Evolutionary conservation across 306 rosid genomes (phyloP).

Genomic region (Hippophae rhamnoides): DNA sequence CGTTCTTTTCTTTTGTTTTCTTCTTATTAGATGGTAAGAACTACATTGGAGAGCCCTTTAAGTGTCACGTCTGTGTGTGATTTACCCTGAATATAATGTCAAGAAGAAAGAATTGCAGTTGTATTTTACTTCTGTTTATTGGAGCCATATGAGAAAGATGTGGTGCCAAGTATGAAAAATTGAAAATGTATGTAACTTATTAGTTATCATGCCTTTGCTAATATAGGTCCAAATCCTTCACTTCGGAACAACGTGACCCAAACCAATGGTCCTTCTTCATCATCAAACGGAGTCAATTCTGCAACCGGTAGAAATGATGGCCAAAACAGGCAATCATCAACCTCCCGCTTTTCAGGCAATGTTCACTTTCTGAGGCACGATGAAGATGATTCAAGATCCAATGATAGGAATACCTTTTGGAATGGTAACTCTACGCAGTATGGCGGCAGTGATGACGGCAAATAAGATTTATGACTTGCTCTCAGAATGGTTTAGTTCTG

Average conservation of each 20-base stretch:
- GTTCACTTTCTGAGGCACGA: conserved; percentile 42
- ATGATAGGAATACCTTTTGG: conserved; percentile 41
- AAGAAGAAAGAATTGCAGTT: too few species aligned
- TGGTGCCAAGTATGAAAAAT: neutral
- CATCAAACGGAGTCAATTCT: conserved; percentile 15
- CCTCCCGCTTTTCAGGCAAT: conserved; percentile 37
- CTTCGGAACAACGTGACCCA: conserved; percentile 3
- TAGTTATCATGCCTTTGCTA: neutral
- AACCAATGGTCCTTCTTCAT: conserved; percentile 10
- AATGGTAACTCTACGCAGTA: conserved; percentile 59
- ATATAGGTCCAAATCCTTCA: conserved; percentile 28
- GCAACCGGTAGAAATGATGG: conserved; percentile 15
- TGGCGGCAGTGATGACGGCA: conserved; percentile 32
- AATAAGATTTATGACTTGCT: conserved; percentile 8
- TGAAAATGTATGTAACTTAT: neutral
- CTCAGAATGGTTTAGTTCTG: neutral
- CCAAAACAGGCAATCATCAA: conserved; percentile 9
- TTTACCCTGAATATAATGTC: too few species aligned
- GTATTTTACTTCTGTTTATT: neutral
- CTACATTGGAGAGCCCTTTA: too few species aligned
- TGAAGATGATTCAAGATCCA: conserved; percentile 40
- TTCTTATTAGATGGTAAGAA: too few species aligned
- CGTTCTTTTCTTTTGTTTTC: neutral
- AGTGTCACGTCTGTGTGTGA: too few species aligned
- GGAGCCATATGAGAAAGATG: neutral